phyloP scores from a whole-genome alignment of 208 protist genomes.

The Acanthamoeba sp. region DNA sequence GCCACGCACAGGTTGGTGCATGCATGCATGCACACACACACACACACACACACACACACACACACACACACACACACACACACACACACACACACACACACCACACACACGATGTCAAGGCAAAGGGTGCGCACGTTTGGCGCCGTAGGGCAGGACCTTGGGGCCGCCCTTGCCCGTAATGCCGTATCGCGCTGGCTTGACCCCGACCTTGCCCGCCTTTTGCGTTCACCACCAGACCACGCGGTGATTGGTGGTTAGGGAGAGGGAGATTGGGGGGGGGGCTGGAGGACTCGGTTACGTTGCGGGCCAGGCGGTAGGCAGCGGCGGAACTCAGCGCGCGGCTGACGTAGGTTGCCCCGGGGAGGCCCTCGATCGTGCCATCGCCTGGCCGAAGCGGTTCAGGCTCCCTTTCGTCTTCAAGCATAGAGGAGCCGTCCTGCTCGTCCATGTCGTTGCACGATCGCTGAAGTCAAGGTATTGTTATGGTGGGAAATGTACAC shows the following conservation, averaged over 20 bases:
- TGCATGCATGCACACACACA: too few relatives aligned
- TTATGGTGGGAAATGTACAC: too few relatives aligned
- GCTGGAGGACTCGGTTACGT: neutral
- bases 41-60: too few relatives aligned
- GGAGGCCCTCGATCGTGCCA: neutral
- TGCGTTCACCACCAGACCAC: too few relatives aligned
- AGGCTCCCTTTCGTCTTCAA: neutral
- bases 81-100: too few relatives aligned
- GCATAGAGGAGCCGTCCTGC: neutral
- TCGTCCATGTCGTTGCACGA: too few relatives aligned
- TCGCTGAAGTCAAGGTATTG: too few relatives aligned
- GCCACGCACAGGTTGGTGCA: too few relatives aligned
- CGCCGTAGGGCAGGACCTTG: constrained; percentile 1
- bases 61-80: too few relatives aligned
- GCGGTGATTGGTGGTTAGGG: neutral
- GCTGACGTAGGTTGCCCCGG: constrained; percentile 21
- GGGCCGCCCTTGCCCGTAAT: constrained; percentile 24
- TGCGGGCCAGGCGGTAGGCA: neutral
- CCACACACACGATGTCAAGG: neutral
- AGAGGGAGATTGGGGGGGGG: neutral
- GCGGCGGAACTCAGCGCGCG: neutral
- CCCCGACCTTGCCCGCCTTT: neutral
- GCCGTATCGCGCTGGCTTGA: constrained; percentile 21
- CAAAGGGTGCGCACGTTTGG: neutral
- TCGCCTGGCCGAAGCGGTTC: neutral